phyloP scores from a whole-genome alignment of 2,329 filamentous ascomycete genomes.

The Aspergillus sergii region DNA sequence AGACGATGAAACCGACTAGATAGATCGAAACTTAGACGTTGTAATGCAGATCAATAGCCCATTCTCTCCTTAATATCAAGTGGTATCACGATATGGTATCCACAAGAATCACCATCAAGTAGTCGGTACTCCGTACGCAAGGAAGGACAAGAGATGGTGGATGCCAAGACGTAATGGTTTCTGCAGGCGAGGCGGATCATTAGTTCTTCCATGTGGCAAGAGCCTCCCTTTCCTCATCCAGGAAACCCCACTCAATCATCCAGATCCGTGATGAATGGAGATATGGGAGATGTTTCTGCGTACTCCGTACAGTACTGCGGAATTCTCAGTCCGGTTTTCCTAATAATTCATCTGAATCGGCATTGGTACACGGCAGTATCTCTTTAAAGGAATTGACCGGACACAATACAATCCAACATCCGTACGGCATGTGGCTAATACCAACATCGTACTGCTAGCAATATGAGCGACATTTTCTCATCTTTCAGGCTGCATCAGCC shows the following conservation, averaged over 20 bases:
- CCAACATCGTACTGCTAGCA: not conserved
- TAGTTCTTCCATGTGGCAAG: constrained; percentile 10
- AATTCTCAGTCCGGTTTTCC: not conserved
- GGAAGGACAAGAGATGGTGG: not conserved
- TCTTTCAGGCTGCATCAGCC: not conserved
- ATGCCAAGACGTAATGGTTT: not conserved
- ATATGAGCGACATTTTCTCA: not conserved
- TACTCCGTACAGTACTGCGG: not conserved
- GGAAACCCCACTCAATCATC: not conserved
- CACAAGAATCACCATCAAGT: not conserved
- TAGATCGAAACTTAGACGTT: not conserved
- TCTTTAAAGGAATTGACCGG: not conserved
- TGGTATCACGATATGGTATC: not conserved
- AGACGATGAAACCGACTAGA: not conserved
- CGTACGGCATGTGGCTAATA: not conserved
- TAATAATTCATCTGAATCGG: not conserved
- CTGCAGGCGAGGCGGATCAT: constrained; percentile 9
- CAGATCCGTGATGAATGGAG: not conserved
- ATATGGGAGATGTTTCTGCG: not conserved
- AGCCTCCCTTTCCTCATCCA: constrained; percentile 9
- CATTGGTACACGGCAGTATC: not conserved
- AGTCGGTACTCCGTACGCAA: not conserved
- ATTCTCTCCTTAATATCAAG: not conserved
- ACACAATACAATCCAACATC: not conserved
- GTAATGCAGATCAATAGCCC: not conserved